phyloP scores from a whole-genome alignment of 768 basidiomycete genomes.

The Russula lepida region DNA sequence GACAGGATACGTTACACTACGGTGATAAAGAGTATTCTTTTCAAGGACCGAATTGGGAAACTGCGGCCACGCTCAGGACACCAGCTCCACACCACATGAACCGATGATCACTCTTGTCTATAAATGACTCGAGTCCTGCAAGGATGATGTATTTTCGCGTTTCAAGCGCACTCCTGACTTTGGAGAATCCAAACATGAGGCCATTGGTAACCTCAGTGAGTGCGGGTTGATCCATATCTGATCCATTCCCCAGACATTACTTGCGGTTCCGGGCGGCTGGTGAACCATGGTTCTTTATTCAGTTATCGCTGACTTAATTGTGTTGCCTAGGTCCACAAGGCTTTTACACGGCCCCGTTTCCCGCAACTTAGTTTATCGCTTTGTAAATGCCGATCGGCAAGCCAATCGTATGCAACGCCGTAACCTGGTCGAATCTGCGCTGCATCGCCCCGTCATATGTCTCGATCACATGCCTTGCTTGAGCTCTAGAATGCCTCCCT shows the following conservation, averaged over 20 bases:
- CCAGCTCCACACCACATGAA: not conserved
- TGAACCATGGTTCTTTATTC: not conserved
- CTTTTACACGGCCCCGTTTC: not conserved
- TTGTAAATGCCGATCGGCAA: not conserved
- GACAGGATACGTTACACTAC: not conserved
- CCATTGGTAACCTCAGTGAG: not conserved
- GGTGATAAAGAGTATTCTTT: conserved; percentile 2
- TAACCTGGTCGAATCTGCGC: not conserved
- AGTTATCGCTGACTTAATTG: conserved; percentile 7
- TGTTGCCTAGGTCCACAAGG: not conserved
- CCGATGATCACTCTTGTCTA: conserved; percentile 3
- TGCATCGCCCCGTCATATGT: conserved; percentile 11
- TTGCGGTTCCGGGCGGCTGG: not conserved
- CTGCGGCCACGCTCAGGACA: not conserved
- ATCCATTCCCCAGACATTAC: not conserved
- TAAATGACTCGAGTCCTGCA: not conserved
- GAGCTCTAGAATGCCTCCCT: conserved; percentile 8
- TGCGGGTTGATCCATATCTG: not conserved
- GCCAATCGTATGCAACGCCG: not conserved
- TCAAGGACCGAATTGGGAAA: conserved; percentile 2
- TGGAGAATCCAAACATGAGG: not conserved
- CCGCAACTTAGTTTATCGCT: not conserved
- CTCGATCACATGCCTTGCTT: conserved; percentile 13
- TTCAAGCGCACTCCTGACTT: not conserved
- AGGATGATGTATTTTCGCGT: conserved; percentile 6